Percentiles rank a stretch among this genome's conserved stretches.
Evolutionary conservation across 2,329 filamentous ascomycete genomes (phyloP).

Genomic region (Xylariaceae sp.): DNA sequence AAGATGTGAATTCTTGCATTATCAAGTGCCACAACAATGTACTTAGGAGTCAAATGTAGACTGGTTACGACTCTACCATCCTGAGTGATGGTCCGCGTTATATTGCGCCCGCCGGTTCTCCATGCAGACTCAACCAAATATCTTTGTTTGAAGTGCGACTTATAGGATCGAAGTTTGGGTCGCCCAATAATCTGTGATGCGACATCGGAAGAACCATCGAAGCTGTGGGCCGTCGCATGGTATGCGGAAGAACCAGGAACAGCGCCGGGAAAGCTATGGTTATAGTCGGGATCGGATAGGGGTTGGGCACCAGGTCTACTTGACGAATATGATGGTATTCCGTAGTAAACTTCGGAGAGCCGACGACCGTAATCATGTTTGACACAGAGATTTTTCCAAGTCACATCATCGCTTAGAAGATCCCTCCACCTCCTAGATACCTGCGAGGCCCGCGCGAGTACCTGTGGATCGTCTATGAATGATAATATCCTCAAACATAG

Average conservation of each 20-base stretch:
- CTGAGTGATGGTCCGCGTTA: conserved; percentile 86
- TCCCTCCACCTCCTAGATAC: conserved; percentile 96
- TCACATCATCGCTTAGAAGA: conserved; percentile 92
- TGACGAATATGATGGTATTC: conserved; percentile 37
- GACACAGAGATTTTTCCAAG: conserved; percentile 96
- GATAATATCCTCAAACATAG: conserved; percentile 89
- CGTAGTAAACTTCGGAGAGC: conserved; percentile 53
- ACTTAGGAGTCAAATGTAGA: conserved; percentile 89
- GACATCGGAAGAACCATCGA: conserved; percentile 53
- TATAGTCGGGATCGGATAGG: conserved; percentile 38
- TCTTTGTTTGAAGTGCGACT: conserved; percentile 95
- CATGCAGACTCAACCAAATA: conserved; percentile 97
- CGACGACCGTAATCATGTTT: conserved; percentile 84
- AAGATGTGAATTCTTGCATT: conserved; percentile 99
- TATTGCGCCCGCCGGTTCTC: conserved; percentile 86
- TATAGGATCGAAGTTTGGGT: conserved; percentile 79
- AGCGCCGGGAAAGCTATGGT: conserved; percentile 50
- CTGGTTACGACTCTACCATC: conserved; percentile 97
- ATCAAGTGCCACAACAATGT: conserved; percentile 96
- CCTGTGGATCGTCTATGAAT: conserved; percentile 96
- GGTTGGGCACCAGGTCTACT: conserved; percentile 37
- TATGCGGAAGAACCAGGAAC: conserved; percentile 40
- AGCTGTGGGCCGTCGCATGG: conserved; percentile 51
- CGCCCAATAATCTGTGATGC: conserved; percentile 44
- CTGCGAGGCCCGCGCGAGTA: conserved; percentile 88